Base-by-base conservation (phyloP, 352 stramenopile species). In the Saprolegnia diclina region DNA sequence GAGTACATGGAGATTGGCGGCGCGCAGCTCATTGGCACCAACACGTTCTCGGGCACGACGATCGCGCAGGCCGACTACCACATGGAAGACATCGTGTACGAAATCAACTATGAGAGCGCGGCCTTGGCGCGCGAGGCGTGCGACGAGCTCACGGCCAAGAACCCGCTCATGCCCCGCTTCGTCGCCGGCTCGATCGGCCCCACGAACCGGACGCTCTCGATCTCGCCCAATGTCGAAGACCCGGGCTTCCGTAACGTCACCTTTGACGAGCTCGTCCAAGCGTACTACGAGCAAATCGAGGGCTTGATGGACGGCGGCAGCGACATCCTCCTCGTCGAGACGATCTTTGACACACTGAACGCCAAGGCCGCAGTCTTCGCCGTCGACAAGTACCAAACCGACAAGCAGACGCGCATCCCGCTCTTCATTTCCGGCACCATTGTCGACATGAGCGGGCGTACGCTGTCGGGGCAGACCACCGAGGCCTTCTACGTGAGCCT, bases 281-380 rank as follows among this genome's bases (percentile, higher is more conserved):
- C 96, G 1, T 99, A 99, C 77, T 97, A 98, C 72, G 91, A 97
- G 71, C 93, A 98, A 74, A 79, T 97, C 52, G 92, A 97, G 59
- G 94, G 83, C 35, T 81, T 99, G 10, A 83, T 98, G 53, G 94
- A 98, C 71, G 96, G 96, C n/a, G 96, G 96, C 54, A 78, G 78
- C 45, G 96, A 99, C 75, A 90, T 98, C 68, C 76, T 99, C 52
- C 96, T 99, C 61, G 93, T 99, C 0, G 96, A 99, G 77, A 99
- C 96, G 5, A 98, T 99, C 65, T 98, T 98, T 76, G 96, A 99
- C 74, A 99, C 96, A 14, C 81, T 98, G 65, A 98, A 98, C 76
- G 95, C 96, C 57, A 98, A 98, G 80, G 96, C 95, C 21, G 96
- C 95, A 1, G 81, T 98, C 44, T 98, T 97, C 75, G 94, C 95